Conservation (phyloP, 805 yeast species). For the Barnettozyma siamensis region DNA sequence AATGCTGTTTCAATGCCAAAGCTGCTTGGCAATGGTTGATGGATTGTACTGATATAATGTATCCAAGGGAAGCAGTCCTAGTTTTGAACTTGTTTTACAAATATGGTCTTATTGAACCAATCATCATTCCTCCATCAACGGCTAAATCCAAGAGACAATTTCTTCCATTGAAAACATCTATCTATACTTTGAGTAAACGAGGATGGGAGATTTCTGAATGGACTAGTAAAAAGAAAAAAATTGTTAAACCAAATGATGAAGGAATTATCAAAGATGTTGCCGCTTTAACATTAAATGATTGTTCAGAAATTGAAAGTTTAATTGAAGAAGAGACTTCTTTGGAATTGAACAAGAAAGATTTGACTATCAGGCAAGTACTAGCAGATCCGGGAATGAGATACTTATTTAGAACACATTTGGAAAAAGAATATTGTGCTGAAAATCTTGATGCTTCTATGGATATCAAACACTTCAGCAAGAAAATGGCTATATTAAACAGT, state of each 20-base stretch:
- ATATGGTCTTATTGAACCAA: conserved; percentile 41
- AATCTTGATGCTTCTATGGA: conserved; percentile 68
- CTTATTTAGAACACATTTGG: conserved; percentile 61
- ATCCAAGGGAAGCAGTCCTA: conserved; percentile 44
- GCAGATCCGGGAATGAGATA: conserved; percentile 72
- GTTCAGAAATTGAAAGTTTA: conserved; percentile 9
- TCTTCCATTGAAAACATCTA: conserved; percentile 32
- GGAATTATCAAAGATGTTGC: conserved; percentile 11
- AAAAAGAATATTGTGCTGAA: conserved; percentile 62
- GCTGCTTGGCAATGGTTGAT: conserved; percentile 80
- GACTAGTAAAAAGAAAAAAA: conserved; percentile 16
- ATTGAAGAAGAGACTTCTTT: conserved; percentile 13
- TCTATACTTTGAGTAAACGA: conserved; percentile 36
- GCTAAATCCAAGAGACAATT: conserved; percentile 26
- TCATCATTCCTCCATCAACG: conserved; percentile 32
- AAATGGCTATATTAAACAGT: conserved; percentile 38
- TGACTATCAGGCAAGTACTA: conserved; percentile 37
- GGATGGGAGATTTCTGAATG: conserved; percentile 38
- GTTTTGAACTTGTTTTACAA: conserved; percentile 47
- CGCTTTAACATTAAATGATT: conserved; percentile 17
- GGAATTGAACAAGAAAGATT: background rate
- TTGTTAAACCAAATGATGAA: conserved; percentile 16
- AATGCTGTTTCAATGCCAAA: conserved; percentile 64
- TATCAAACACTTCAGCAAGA: conserved; percentile 45
- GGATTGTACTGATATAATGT: conserved; percentile 78